phyloP scores from a whole-genome alignment of 2,329 filamentous ascomycete genomes.

The Exophiala xenobiotica region DNA sequence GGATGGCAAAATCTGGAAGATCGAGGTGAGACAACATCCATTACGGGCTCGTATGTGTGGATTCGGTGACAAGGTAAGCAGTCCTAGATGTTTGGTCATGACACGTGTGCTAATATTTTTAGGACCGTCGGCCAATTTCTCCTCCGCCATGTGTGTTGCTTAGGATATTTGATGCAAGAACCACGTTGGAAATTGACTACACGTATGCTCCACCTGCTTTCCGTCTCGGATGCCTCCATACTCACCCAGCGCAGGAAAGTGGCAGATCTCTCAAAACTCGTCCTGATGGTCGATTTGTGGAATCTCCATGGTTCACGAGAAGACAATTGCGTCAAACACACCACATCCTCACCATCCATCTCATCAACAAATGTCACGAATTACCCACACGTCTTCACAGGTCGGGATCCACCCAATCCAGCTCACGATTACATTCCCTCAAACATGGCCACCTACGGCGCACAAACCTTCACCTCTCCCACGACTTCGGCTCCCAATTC shows the following conservation, averaged over 20 bases:
- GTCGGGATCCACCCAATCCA: background rate
- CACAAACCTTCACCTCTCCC: background rate
- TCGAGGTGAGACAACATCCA: constrained; percentile 86
- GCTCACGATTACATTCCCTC: background rate
- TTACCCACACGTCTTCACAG: constrained; percentile 13
- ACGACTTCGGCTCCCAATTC: background rate
- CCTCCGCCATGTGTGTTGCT: constrained; percentile 89
- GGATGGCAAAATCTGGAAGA: constrained; percentile 53
- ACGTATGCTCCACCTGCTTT: constrained; percentile 58
- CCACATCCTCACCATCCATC: constrained; percentile 21
- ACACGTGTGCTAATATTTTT: constrained; percentile 18
- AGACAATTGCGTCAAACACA: constrained; percentile 67
- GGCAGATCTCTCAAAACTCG: constrained; percentile 62
- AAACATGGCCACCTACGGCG: background rate
- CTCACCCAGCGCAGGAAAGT: constrained; percentile 56
- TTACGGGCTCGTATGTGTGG: constrained; percentile 95
- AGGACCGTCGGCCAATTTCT: constrained; percentile 94
- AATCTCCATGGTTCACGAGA: constrained; percentile 59
- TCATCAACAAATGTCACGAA: constrained; percentile 11
- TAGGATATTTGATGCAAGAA: constrained; percentile 70
- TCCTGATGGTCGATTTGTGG: constrained; percentile 70
- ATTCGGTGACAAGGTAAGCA: constrained; percentile 88
- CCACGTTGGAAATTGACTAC: constrained; percentile 78
- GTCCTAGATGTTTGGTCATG: constrained; percentile 1
- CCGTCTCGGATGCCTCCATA: constrained; percentile 18